Percentiles rank a stretch among this genome's conserved stretches.
These are phyloP conservation scores for Leccinum pachyderme DNA, from an alignment of 1,284 basidiomycete species.

Conservation along the genomic window DNA sequence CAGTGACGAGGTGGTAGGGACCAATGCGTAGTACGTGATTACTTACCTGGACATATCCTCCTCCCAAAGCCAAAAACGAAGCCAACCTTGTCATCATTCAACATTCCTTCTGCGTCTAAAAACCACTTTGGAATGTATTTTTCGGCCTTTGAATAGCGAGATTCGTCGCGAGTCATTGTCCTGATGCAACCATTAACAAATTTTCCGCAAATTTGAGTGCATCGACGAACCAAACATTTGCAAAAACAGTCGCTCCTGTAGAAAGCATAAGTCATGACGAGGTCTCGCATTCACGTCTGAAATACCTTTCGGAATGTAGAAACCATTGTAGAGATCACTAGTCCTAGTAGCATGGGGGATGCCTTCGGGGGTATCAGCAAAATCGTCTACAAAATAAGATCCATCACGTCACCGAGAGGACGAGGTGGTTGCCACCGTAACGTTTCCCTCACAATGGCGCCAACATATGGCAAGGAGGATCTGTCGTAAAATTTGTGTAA, in stretches of 20 bases:
- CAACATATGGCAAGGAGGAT: constrained; percentile 37
- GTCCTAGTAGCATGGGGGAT: constrained; percentile 12
- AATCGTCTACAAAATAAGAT: neutral
- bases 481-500: constrained; percentile 42
- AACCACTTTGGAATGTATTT: constrained; percentile 27
- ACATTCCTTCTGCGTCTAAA: constrained; percentile 14
- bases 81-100: constrained; percentile 15
- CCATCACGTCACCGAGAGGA: constrained; percentile 23
- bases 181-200: constrained; percentile 10
- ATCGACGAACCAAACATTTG: constrained; percentile 22
- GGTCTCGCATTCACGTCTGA: neutral
- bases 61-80: constrained; percentile 30
- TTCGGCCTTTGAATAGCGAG: constrained; percentile 19
- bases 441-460: constrained; percentile 40
- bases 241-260: constrained; percentile 18
- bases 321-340: constrained; percentile 25
- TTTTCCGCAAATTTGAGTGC: neutral
- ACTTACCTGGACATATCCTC: constrained; percentile 21
- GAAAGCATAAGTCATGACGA: neutral
- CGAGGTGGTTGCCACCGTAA: constrained; percentile 27
- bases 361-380: constrained; percentile 4
- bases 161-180: constrained; percentile 28
- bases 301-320: constrained; percentile 31
- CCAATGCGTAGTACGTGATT: neutral
- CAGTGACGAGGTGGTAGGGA: neutral